Evolutionary conservation across 345 rosid species (phyloP), one percentile per base, ranked within the genome.

Genomic region (Corchorus olitorius): DNA sequence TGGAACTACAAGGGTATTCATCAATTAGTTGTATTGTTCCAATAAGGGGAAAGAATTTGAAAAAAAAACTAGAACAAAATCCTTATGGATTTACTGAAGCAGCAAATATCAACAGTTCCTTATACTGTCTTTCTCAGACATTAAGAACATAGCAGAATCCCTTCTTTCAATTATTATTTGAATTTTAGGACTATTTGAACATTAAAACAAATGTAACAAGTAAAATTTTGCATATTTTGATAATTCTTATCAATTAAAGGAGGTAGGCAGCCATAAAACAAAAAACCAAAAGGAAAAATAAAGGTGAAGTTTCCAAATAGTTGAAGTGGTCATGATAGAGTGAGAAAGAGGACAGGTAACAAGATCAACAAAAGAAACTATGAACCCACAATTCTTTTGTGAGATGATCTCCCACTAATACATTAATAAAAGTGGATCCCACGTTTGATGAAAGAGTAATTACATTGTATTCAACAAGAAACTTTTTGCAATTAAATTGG

Each of bases 341-440:
- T 62, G 19, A 41, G 49, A 35, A n/a, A 61, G 41, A 61, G n/a
- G 34, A 33, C n/a, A 34, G 13, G 34, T 17, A 52, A 17, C 34
- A 6, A 65, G 6, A 39, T 39, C 43, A 39, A 52, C 73, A 70
- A 34, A 70, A 15, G 43, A 52, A 70, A 17, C 46, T 17, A 33
- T 50, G 59, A 70, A 52, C 27, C 33, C 61, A 70, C 37, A 1
- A 17, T 53, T 52, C 34, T 53, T 17, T 52, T 53, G 17, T 53
- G 34, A 27, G 27, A 34, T 70, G 53, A 53, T 35, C 48, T 35
- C 4, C 61, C 34, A 34, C n/a, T 11, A 27, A 27, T 27, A n/a
- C 43, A 60, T 14, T 61, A 10, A 27, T 27, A 27, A 27, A 74
- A 61, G n/a, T 61, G 48, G 77, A 58, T 58, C 76, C 75, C 53